Conservation (phyloP, 768 basidiomycete genomes). For the Naganishia vaughanmartiniae region DNA sequence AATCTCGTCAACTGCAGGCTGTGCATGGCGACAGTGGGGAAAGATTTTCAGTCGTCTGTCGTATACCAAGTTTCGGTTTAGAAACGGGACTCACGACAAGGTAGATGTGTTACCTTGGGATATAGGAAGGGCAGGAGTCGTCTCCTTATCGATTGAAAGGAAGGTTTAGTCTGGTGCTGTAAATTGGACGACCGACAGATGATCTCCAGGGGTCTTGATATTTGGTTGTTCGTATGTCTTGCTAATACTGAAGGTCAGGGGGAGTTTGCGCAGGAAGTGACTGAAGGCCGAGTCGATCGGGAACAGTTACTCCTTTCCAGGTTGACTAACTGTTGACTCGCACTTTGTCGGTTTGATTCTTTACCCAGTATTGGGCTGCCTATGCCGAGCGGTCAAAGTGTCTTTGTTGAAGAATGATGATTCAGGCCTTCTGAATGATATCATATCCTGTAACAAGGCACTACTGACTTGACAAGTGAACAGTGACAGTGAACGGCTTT, state of each 20-base stretch:
- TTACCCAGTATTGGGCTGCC: no score
- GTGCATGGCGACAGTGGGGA: neutral
- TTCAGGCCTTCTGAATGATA: neutral
- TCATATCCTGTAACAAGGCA: neutral
- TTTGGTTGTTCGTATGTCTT: no score
- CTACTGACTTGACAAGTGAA: no score
- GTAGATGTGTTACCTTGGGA: neutral
- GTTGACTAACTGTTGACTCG: neutral
- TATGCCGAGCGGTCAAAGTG: neutral
- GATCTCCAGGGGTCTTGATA: no score
- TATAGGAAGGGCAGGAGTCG: neutral
- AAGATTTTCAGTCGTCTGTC: neutral
- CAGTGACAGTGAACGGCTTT: neutral
- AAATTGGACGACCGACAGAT: no score
- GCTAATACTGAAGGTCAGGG: neutral
- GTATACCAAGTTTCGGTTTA: neutral
- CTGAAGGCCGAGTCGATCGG: slow-evolving; percentile 1
- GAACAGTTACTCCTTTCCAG: neutral
- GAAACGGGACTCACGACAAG: neutral
- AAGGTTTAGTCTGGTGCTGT: neutral
- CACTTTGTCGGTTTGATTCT: neutral
- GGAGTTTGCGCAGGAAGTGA: neutral
- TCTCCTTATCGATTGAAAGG: neutral
- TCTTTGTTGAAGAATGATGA: neutral
- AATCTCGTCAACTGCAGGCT: neutral